These are phyloP conservation scores for Alternaria viburni DNA, from an alignment of 2,329 filamentous ascomycete genomes.

Conservation along the genomic window DNA sequence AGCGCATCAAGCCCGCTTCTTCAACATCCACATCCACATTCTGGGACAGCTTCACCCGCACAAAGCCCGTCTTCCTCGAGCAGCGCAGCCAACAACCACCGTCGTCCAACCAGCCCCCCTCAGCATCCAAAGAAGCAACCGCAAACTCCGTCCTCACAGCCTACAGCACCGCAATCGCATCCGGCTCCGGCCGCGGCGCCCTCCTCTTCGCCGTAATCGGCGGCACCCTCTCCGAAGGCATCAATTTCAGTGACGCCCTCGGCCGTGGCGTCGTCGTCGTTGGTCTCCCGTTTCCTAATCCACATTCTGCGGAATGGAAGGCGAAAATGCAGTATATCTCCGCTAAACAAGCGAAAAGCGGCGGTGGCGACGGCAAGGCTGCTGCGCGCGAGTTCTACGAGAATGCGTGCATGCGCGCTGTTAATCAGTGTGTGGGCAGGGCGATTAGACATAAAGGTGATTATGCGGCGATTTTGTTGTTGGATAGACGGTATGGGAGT, in stretches of 20 bases:
- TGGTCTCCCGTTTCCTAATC: constrained; percentile 90
- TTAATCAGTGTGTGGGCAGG: constrained; percentile 94
- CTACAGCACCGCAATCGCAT: constrained; percentile 72
- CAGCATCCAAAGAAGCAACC: constrained; percentile 55
- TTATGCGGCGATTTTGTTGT: constrained; percentile 87
- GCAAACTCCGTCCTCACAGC: constrained; percentile 74
- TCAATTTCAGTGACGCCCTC: constrained; percentile 93
- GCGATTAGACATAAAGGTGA: constrained; percentile 88
- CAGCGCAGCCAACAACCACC: constrained; percentile 36
- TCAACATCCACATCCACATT: constrained; percentile 22
- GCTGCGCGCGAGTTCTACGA: constrained; percentile 83
- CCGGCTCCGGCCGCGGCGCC: constrained; percentile 64
- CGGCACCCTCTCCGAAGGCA: constrained; percentile 94
- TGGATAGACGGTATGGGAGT: constrained; percentile 80
- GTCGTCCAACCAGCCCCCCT: constrained; percentile 67
- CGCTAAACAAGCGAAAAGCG: constrained; percentile 54
- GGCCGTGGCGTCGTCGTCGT: constrained; percentile 91
- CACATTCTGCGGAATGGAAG: constrained; percentile 88
- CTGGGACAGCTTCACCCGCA: constrained; percentile 64
- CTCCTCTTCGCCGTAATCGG: constrained; percentile 89
- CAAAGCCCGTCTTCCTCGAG: constrained; percentile 61
- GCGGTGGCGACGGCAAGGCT: constrained; percentile 48
- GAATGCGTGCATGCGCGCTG: constrained; percentile 93
- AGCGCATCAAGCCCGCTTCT: constrained; percentile 21
- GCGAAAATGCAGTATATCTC: constrained; percentile 90